Evolutionary conservation across 805 yeast species (phyloP).

Genomic region (Spencermartinsiella europaea): DNA sequence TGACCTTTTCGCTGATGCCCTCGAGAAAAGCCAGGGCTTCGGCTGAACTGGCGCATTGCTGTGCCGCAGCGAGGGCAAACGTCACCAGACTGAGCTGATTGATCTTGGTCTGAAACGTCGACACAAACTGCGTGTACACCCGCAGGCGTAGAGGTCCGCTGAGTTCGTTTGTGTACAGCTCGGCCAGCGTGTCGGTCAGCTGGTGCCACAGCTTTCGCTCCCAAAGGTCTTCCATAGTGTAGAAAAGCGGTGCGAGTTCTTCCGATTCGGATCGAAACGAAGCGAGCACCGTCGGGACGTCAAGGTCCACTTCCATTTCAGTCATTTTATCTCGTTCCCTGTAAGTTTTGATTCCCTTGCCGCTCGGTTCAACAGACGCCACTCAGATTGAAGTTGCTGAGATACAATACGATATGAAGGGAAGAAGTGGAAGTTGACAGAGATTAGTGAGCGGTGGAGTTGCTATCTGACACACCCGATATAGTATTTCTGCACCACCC

Average conservation of each 20-base stretch:
- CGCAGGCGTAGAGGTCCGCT: constrained; percentile 55
- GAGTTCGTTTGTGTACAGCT: constrained; percentile 53
- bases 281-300: constrained; percentile 47
- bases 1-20: constrained; percentile 42
- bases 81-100: constrained; percentile 76
- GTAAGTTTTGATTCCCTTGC: too few species aligned
- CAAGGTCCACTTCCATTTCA: constrained; percentile 28
- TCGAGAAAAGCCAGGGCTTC: constrained; percentile 51
- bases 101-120: constrained; percentile 60
- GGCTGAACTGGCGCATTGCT: constrained; percentile 36
- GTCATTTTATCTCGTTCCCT: constrained; percentile 13
- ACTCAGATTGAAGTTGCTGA: too few species aligned
- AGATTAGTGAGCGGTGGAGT: too few species aligned
- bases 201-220: constrained; percentile 95
- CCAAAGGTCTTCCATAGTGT: constrained; percentile 73
- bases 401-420: too few species aligned
- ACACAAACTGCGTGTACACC: constrained; percentile 66
- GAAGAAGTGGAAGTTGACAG: too few species aligned
- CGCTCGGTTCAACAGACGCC: too few species aligned
- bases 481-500: too few species aligned
- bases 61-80: constrained; percentile 56
- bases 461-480: too few species aligned
- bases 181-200: constrained; percentile 61
- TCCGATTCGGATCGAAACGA: constrained; percentile 60
- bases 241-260: constrained; percentile 56